Percentiles rank a stretch among this genome's conserved stretches.
These are phyloP conservation scores for Diophrys sp. DNA, from an alignment of 73 alveolate genomes.

Conservation along the genomic window DNA sequence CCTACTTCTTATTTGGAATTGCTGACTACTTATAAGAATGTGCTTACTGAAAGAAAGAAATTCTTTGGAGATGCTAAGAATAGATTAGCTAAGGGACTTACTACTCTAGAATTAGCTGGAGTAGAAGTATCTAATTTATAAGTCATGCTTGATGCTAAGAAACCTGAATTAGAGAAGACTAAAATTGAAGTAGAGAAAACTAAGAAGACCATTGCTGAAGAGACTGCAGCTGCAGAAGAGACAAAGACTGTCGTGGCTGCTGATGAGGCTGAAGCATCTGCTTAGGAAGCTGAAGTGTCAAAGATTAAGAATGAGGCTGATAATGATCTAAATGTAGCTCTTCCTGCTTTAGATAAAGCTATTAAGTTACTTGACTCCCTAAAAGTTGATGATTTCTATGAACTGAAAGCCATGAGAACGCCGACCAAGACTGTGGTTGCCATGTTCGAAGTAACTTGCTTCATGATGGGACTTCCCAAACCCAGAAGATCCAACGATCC, in stretches of 20 bases:
- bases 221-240: constrained; percentile 88
- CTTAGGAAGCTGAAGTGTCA: constrained; percentile 93
- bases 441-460: constrained; percentile 84
- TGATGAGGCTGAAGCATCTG: constrained; percentile 94
- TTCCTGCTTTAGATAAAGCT: constrained; percentile 89
- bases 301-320: constrained; percentile 90
- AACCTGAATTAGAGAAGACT: constrained; percentile 95
- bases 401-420: constrained; percentile 69
- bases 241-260: constrained; percentile 75
- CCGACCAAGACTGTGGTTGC: constrained; percentile 94
- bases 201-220: constrained; percentile 86
- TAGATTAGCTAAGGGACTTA: constrained; percentile 89
- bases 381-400: constrained; percentile 88
- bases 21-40: constrained; percentile 68
- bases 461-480: constrained; percentile 80
- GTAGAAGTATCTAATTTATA: constrained; percentile 88
- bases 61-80: constrained; percentile 78
- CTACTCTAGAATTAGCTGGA: constrained; percentile 91
- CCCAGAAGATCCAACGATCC: constrained; percentile 71
- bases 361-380: constrained; percentile 81
- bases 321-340: constrained; percentile 85
- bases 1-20: constrained; percentile 86
- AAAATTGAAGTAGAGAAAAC: constrained; percentile 89
- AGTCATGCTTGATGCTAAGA: constrained; percentile 85
- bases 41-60: constrained; percentile 78